These are phyloP conservation scores for Chlorella sp. DNA, from an alignment of 139 green algal species.

Conservation along the genomic window DNA sequence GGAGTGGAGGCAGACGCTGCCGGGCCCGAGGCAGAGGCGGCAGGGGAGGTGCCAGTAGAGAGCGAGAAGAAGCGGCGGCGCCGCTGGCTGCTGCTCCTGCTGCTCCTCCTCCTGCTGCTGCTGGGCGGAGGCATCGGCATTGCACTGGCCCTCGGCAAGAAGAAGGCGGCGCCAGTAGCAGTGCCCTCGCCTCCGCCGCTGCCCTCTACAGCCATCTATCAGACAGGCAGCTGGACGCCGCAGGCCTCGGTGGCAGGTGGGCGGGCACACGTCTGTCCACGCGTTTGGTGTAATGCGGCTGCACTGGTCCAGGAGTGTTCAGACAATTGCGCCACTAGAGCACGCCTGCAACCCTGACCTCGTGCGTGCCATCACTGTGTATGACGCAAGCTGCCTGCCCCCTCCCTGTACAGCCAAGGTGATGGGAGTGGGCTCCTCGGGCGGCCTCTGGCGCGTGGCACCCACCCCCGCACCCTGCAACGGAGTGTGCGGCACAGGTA, in stretches of 20 bases:
- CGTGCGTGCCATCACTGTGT: no score
- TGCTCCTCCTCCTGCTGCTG: conserved; percentile 18
- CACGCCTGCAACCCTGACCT: no score
- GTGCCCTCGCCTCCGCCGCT: no score
- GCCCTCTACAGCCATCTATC: neutral
- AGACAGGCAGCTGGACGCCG: neutral
- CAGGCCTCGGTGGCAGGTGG: neutral
- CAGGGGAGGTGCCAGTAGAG: conserved; percentile 17
- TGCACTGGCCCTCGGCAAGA: neutral
- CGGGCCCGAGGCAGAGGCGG: neutral
- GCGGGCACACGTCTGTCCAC: no score
- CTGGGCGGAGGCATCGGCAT: conserved; percentile 6
- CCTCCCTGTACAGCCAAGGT: neutral
- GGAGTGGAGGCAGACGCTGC: neutral
- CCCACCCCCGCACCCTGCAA: neutral
- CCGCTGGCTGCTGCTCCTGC: conserved; percentile 10
- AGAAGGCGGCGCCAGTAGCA: neutral
- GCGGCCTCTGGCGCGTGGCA: conserved; percentile 16
- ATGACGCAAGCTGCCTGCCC: no score
- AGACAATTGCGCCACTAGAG: no score
- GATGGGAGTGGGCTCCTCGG: conserved; percentile 6
- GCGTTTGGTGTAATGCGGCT: no score
- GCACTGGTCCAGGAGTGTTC: no score
- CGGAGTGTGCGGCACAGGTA: conserved; percentile 5
- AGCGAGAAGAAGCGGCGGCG: neutral